Conservation (phyloP, 768 basidiomycete species). For the Russula emetica region DNA sequence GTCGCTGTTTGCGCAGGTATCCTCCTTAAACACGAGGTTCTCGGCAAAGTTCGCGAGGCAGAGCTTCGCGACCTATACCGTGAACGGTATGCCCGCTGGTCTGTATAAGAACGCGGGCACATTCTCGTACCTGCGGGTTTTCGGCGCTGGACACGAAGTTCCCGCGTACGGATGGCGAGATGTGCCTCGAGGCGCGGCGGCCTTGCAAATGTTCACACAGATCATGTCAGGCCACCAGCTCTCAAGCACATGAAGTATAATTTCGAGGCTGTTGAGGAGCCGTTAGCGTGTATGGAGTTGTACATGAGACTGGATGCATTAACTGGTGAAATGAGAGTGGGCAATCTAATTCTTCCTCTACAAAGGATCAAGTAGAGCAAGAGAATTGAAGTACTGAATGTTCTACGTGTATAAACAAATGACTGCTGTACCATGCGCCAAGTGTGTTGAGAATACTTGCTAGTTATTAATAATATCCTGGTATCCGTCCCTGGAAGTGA, state of each 20-base stretch:
- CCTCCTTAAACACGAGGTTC: constrained; percentile 46
- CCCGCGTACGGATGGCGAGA: constrained; percentile 33
- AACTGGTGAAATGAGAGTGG: neutral
- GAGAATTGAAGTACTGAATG: too few relatives aligned
- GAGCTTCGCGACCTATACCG: constrained; percentile 46
- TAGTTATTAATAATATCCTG: too few relatives aligned
- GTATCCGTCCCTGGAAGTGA: too few relatives aligned
- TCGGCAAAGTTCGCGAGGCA: constrained; percentile 41
- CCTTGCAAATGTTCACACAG: constrained; percentile 37
- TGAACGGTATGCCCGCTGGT: constrained; percentile 47
- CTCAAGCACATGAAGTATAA: constrained; percentile 28
- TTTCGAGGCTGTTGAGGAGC: too few relatives aligned
- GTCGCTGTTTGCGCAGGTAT: constrained; percentile 35
- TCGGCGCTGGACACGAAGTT: constrained; percentile 40
- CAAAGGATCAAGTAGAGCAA: too few relatives aligned
- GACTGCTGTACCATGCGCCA: too few relatives aligned
- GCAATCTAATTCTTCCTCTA: too few relatives aligned
- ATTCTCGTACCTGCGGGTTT: constrained; percentile 52
- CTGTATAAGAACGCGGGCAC: constrained; percentile 57
- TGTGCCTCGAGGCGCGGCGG: constrained; percentile 32
- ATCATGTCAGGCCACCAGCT: constrained; percentile 35
- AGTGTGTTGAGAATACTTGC: too few relatives aligned
- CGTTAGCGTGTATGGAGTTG: too few relatives aligned
- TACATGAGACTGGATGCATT: too few relatives aligned
- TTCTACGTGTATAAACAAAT: too few relatives aligned